Percentiles rank a stretch among this genome's conserved stretches.
Evolutionary conservation across 1,284 basidiomycete species (phyloP).

Genomic region (Bondarzewia mesenterica): DNA sequence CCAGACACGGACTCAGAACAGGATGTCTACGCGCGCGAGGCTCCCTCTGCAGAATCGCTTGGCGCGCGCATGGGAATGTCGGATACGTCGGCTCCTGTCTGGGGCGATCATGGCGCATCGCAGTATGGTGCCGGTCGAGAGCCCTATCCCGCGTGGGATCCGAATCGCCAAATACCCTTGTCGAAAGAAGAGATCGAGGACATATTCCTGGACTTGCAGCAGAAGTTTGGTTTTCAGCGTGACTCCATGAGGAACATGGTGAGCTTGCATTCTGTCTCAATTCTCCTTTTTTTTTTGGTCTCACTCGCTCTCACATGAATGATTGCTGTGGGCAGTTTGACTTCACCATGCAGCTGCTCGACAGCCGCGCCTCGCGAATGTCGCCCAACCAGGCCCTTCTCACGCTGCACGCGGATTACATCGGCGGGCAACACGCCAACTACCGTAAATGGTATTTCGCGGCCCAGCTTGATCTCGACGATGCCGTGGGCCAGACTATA

Average conservation of each 20-base stretch:
- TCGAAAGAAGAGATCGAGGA: slow-evolving; percentile 99
- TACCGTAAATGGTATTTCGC: slow-evolving; percentile 99
- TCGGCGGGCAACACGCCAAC: slow-evolving; percentile 94
- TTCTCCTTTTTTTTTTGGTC: background rate
- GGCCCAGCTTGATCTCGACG: slow-evolving; percentile 96
- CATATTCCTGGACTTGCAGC: slow-evolving; percentile 93
- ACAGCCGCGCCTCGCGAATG: slow-evolving; percentile 96
- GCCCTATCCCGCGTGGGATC: slow-evolving; percentile 89
- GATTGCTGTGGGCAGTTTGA: slow-evolving; percentile 75
- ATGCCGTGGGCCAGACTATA: slow-evolving; percentile 89
- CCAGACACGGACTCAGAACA: slow-evolving; percentile 72
- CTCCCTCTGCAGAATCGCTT: slow-evolving; percentile 66
- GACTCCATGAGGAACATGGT: slow-evolving; percentile 91
- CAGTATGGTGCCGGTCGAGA: slow-evolving; percentile 44
- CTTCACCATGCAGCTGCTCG: slow-evolving; percentile 96
- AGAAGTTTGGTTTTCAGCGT: slow-evolving; percentile 98
- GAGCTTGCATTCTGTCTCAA: slow-evolving; percentile 24
- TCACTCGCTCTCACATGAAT: slow-evolving; percentile 4
- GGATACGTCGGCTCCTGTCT: slow-evolving; percentile 56
- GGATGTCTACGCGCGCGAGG: slow-evolving; percentile 61
- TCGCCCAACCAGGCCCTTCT: slow-evolving; percentile 91
- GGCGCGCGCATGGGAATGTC: slow-evolving; percentile 50
- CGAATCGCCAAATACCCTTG: slow-evolving; percentile 88
- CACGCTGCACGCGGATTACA: slow-evolving; percentile 97
- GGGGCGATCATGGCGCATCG: slow-evolving; percentile 37